Percentiles rank a stretch among this genome's conserved stretches.
Evolutionary conservation across 78 protist species (phyloP).

Genomic region (Dictyostelium intermedium): DNA sequence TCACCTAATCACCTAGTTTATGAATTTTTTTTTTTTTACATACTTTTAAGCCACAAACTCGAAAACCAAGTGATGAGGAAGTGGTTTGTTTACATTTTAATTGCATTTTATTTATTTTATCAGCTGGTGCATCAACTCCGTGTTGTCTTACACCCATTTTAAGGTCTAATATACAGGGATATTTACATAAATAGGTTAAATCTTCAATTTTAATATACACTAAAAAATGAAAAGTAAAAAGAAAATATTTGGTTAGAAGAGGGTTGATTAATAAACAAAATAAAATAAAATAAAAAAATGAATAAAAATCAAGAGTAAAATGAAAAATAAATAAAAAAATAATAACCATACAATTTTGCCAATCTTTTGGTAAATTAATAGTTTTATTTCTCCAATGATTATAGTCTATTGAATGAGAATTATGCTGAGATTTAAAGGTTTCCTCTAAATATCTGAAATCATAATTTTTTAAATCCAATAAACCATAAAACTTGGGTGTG

Average conservation of each 20-base stretch:
- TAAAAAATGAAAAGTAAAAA: not conserved
- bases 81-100: conserved; percentile 61
- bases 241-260: not conserved
- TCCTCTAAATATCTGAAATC: conserved; percentile 51
- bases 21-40: not conserved
- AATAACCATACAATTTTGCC: conserved; percentile 63
- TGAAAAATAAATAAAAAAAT: not conserved
- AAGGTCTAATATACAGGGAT: conserved; percentile 74
- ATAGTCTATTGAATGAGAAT: conserved; percentile 38
- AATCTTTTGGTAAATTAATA: conserved; percentile 71
- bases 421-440: conserved; percentile 35
- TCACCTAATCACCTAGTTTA: not conserved
- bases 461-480: conserved; percentile 36
- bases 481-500: conserved; percentile 69
- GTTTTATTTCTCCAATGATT: conserved; percentile 74
- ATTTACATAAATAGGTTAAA: conserved; percentile 75
- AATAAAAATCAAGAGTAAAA: not conserved
- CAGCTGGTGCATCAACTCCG: conserved; percentile 51
- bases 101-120: conserved; percentile 50
- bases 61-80: conserved; percentile 53
- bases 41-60: conserved; percentile 74
- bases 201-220: conserved; percentile 79
- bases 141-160: conserved; percentile 73
- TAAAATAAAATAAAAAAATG: not conserved
- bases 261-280: not conserved